These are phyloP conservation scores for Paradendryphiella salina DNA, from an alignment of 2,329 filamentous ascomycete genomes.

Conservation along the genomic window DNA sequence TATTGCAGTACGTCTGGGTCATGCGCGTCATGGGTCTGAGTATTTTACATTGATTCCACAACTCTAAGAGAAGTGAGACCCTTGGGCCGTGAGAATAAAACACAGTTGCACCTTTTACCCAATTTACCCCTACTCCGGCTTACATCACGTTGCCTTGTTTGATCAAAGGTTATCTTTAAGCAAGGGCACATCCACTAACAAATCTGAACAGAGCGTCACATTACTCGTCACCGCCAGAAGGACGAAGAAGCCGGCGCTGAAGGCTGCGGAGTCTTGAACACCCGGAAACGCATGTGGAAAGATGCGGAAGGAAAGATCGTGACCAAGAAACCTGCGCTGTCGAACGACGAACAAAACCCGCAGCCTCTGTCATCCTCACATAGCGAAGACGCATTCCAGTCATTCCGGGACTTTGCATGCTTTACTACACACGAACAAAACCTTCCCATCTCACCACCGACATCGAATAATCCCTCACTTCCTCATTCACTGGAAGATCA, in stretches of 20 bases:
- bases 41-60: too few relatives aligned
- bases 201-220: conserved; percentile 57
- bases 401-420: conserved; percentile 25
- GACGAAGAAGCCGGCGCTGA: conserved; percentile 60
- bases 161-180: background rate
- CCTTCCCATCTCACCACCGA: conserved; percentile 43
- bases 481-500: conserved; percentile 36
- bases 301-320: conserved; percentile 59
- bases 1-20: background rate
- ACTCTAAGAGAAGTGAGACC: too few relatives aligned
- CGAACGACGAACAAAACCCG: conserved; percentile 13
- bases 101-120: too few relatives aligned
- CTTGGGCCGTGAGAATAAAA: too few relatives aligned
- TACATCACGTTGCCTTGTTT: too few relatives aligned
- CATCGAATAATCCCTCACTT: conserved; percentile 36
- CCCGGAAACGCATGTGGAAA: conserved; percentile 58
- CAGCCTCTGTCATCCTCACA: conserved; percentile 9
- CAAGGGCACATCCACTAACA: conserved; percentile 26
- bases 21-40: too few relatives aligned
- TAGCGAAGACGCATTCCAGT: conserved; percentile 19
- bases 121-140: too few relatives aligned
- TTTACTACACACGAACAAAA: conserved; percentile 27
- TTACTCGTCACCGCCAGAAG: conserved; percentile 58
- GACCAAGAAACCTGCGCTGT: conserved; percentile 46
- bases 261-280: conserved; percentile 57